Conservation (phyloP, 148 eudicot species). For the Spergularia marina region DNA sequence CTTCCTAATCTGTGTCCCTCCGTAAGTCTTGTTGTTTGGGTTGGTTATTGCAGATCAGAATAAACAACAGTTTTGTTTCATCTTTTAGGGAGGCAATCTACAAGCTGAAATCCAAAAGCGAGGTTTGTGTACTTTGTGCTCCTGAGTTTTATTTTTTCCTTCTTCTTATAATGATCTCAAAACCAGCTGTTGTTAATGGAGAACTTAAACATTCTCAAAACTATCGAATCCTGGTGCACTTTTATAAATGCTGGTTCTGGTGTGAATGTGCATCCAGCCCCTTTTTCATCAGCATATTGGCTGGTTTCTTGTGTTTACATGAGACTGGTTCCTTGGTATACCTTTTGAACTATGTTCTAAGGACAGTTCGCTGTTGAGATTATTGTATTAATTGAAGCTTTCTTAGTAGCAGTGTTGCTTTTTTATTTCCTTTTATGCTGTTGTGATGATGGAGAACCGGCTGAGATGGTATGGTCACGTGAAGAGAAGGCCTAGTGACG, state of each 20-base stretch:
- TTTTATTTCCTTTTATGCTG: not conserved
- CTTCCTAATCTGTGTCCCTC: not conserved
- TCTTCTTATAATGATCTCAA: not conserved
- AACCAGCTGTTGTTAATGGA: not conserved
- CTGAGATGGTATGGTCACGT: too few relatives aligned
- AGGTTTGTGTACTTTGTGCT: slow-evolving; percentile 50
- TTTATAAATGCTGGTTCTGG: not conserved
- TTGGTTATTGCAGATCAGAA: slow-evolving; percentile 77
- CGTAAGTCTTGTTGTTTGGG: slow-evolving; percentile 25
- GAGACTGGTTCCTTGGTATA: not conserved
- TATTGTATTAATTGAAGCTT: not conserved
- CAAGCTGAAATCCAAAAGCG: slow-evolving; percentile 93
- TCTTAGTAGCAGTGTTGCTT: not conserved
- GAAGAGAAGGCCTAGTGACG: too few relatives aligned
- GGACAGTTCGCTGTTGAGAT: not conserved
- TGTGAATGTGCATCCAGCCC: not conserved
- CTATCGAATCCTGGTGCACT: not conserved
- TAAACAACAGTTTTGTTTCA: slow-evolving; percentile 95
- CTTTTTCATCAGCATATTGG: not conserved
- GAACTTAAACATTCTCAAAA: not conserved
- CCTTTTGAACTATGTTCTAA: too few relatives aligned
- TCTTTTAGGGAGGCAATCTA: slow-evolving; percentile 98
- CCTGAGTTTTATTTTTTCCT: not conserved
- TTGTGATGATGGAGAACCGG: too few relatives aligned
- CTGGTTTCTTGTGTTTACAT: not conserved